Evolutionary conservation across 352 stramenopile genomes (phyloP).

Genomic region (Phytopythium ostracodes): DNA sequence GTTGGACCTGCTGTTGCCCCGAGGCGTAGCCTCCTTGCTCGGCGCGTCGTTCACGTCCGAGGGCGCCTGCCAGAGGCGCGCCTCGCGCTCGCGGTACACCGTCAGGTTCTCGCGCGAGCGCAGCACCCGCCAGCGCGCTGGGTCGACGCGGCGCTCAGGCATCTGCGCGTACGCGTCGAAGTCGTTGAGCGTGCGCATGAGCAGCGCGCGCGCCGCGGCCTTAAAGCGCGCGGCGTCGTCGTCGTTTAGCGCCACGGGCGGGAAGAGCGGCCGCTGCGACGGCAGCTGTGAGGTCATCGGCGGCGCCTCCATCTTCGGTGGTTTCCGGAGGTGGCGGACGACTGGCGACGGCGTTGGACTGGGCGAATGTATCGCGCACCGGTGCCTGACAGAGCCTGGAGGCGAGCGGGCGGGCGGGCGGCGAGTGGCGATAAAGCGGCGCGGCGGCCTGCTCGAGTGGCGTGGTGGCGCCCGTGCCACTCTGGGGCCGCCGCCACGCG

Average conservation of each 20-base stretch:
- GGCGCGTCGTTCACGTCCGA: background rate
- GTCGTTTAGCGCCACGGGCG: constrained; percentile 23
- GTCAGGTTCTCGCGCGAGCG: constrained; percentile 24
- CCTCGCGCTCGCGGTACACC: constrained; percentile 26
- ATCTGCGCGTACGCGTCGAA: constrained; percentile 32
- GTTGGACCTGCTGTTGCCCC: constrained; percentile 1
- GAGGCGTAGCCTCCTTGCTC: background rate
- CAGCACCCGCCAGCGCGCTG: constrained; percentile 29
- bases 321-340: background rate
- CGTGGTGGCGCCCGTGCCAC: background rate
- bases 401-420: background rate
- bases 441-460: background rate
- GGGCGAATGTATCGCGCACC: background rate
- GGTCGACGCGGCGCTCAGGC: constrained; percentile 29
- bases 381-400: background rate
- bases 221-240: constrained; percentile 23
- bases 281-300: background rate
- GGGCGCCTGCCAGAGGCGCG: background rate
- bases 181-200: constrained; percentile 22
- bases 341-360: background rate
- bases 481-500: background rate
- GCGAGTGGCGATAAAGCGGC: background rate
- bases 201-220: constrained; percentile 24
- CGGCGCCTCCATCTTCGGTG: constrained; percentile 1
- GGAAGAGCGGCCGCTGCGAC: constrained; percentile 20